Base-by-base conservation (phyloP, 768 basidiomycete species). In the Gelatoporia subvermispora region DNA sequence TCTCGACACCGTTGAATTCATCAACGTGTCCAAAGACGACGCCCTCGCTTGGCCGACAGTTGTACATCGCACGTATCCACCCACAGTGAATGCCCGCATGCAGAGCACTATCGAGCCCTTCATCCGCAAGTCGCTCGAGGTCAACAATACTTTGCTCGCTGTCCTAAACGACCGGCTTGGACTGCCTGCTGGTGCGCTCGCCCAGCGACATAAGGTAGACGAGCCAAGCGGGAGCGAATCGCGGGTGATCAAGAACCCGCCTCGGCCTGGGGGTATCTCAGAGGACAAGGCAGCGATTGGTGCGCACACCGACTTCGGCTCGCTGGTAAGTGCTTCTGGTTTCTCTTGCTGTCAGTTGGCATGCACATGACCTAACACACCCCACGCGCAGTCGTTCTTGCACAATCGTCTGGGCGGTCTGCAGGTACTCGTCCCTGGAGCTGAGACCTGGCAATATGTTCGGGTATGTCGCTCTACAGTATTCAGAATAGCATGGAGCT, bases 371-470 rank as follows among this genome's bases (percentile, higher is more conserved):
- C 52, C 7, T 62, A 35, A 25, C 65, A 63, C 10, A 35, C 35
- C 2, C 50, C 50, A n/a, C 4, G 39, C 28, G 11, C 48, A 82
- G 78, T 81, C 82, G 0, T 79, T 86, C 68, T 66, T 88, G 48
- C 82, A 85, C 56, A 87, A 86, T 59, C 74, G 73, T 2, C 73
- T 86, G 0, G 85, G 85, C 3, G 85, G 85, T 0, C 67, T 88
- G 3, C 85, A 87, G 51, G 84, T 87, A 0, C 68, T 85, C 41
- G 74, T 75, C 1, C 84, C 82, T 1, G 82, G 79, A 13, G 59
- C 73, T 5, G 75, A 81, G 21, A 62, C 73, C 18, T 88, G 85
- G 85, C 77, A 78, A 59, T 87, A 85, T 53, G 69, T 87, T 55
- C 78, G 76, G 73, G 84, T 76, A 41, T 8, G 53, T 41, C 15